Conservation (phyloP, 306 rosid species). For the Albizia julibrissin region DNA sequence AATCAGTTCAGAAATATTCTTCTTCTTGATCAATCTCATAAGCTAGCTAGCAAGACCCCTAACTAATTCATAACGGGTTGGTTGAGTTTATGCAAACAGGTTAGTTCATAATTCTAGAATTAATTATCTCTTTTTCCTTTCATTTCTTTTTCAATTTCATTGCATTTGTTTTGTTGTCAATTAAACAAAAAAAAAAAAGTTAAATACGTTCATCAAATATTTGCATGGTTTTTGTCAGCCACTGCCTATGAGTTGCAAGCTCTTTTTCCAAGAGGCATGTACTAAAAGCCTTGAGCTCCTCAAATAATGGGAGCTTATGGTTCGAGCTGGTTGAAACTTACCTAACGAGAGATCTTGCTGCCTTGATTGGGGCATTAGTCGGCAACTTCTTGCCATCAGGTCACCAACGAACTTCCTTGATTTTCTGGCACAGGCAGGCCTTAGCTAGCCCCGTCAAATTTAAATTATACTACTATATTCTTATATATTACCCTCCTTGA, state of each 20-base stretch:
- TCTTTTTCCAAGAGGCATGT: not conserved
- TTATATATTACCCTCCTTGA: not conserved
- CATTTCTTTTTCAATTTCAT: not conserved
- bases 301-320: not conserved
- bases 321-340: not conserved
- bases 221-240: not conserved
- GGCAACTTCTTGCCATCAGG: not conserved
- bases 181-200: not conserved
- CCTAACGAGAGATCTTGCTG: not conserved
- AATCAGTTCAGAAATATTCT: not conserved
- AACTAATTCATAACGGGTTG: constrained; percentile 36
- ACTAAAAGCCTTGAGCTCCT: not conserved
- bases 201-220: not conserved
- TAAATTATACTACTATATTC: too few species aligned
- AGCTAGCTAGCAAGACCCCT: not conserved
- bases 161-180: not conserved
- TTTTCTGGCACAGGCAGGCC: not conserved
- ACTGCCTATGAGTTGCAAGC: not conserved
- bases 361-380: not conserved
- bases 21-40: not conserved
- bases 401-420: not conserved
- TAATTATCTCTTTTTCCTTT: not conserved
- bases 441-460: not conserved
- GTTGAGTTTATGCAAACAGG: constrained; percentile 43
- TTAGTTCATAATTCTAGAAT: constrained; percentile 19